Evolutionary conservation across 495 filamentous ascomycete species (phyloP).

Genomic region (Penicillium macrosclerotiorum): DNA sequence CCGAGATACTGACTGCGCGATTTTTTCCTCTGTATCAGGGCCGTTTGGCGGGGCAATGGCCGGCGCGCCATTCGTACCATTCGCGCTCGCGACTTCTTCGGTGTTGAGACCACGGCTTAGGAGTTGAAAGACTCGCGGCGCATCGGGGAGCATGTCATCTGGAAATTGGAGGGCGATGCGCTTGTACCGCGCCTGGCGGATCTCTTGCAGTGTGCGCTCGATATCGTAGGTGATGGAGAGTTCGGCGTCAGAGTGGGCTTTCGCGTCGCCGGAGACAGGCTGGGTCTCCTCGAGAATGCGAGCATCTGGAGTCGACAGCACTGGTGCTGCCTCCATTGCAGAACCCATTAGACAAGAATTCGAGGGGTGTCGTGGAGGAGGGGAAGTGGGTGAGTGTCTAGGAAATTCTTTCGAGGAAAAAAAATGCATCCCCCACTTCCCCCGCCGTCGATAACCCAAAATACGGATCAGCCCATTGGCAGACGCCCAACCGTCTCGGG

Average conservation of each 20-base stretch:
- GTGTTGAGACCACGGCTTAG: constrained; percentile 60
- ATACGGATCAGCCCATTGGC: constrained; percentile 25
- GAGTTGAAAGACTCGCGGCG: constrained; percentile 71
- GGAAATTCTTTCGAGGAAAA: constrained; percentile 19
- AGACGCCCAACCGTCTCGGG: constrained; percentile 2
- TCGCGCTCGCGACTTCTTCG: constrained; percentile 17
- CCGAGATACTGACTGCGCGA: constrained; percentile 28
- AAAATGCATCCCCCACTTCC: constrained; percentile 36
- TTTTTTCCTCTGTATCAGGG: constrained; percentile 16
- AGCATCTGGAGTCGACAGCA: constrained; percentile 84
- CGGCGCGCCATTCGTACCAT: constrained; percentile 7
- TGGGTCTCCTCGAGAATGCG: constrained; percentile 64
- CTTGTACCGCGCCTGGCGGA: constrained; percentile 65
- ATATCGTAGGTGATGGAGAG: constrained; percentile 83
- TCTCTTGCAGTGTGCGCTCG: constrained; percentile 71
- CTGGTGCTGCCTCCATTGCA: constrained; percentile 57
- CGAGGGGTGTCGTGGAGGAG: constrained; percentile 6
- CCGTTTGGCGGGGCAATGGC: no score
- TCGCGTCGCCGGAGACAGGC: constrained; percentile 27
- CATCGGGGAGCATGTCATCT: constrained; percentile 85
- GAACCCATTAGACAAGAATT: constrained; percentile 23
- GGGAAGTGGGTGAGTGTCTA: constrained; percentile 3
- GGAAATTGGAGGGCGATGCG: constrained; percentile 92
- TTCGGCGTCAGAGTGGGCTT: constrained; percentile 62
- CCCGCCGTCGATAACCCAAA: constrained; percentile 36